Evolutionary conservation across 2,329 filamentous ascomycete species (phyloP).

Genomic region (Xylaria sp.): DNA sequence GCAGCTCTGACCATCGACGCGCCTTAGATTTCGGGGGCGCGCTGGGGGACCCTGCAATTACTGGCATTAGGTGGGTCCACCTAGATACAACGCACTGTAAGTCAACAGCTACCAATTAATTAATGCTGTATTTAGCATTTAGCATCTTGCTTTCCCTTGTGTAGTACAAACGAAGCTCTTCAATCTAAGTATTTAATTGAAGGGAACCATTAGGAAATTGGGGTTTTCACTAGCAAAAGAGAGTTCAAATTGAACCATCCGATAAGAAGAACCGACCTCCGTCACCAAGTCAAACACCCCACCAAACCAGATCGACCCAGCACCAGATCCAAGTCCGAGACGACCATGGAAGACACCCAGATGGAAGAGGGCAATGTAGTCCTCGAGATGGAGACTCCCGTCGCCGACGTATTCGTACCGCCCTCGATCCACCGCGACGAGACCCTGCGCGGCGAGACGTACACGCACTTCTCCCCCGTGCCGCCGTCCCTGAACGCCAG

Average conservation of each 20-base stretch:
- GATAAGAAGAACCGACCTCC: conserved; percentile 3
- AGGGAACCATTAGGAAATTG: neutral
- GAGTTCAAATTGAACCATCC: neutral
- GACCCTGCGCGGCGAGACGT: conserved; percentile 73
- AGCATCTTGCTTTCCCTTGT: neutral
- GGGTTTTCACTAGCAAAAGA: neutral
- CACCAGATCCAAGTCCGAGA: neutral
- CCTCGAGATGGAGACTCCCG: conserved; percentile 48
- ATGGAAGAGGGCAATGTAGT: conserved; percentile 51
- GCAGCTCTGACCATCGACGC: conserved; percentile 33
- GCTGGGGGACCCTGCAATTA: conserved; percentile 12
- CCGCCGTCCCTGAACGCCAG: conserved; percentile 63
- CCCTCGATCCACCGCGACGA: conserved; percentile 70
- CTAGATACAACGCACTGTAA: neutral
- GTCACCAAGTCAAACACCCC: conserved; percentile 9
- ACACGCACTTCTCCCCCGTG: conserved; percentile 76
- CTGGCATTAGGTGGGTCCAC: neutral
- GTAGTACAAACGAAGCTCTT: neutral
- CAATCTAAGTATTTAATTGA: neutral
- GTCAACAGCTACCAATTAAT: neutral
- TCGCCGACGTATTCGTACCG: conserved; percentile 65
- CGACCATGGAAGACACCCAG: conserved; percentile 53
- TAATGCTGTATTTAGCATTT: neutral
- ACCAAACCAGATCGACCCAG: conserved; percentile 4
- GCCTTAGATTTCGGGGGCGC: conserved; percentile 36